Evolutionary conservation across 208 protist species (phyloP), one percentile per base, ranked within the genome.

Genomic region (Phytomonas francai): DNA sequence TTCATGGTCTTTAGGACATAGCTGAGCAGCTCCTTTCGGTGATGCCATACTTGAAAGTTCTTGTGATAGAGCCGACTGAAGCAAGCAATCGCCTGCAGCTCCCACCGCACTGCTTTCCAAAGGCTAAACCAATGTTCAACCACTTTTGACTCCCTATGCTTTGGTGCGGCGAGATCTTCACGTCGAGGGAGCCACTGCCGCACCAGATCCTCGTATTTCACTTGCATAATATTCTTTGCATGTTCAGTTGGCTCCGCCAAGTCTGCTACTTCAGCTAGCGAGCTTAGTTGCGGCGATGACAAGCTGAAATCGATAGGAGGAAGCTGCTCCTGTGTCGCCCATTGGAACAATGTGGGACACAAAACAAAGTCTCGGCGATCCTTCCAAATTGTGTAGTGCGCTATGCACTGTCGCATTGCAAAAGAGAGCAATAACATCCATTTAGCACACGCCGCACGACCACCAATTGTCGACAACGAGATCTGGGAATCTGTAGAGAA

Each of bases 41-140:
- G 88, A 56, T 94, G 83, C 88, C 88, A 94, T 32, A 90, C 79
- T 67, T 94, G 88, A 66, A 92, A 94, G 68, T 92, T 91, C 65
- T 94, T 94, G 45, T 77, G 76, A 67, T 84, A 80, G 29, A 78
- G 54, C 14, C 69, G 68, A 8, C 71, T 77, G 63, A 92, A 84
- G 59, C 72, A 71, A 8, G 61, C 71, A 25, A 79, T 68, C 1
- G 73, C 68, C 4, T 49, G 33, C 33, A 94, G 68, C 70, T 94
- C 85, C 86, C 88, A 94, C 12, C n/a, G 67, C 45, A 92, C 80
- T 7, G 78, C 85, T n/a, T 78, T 65, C 84, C 85, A 92, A 56
- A 88, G 58, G 25, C 73, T 78, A 34, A 70, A 45, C 29, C n/a
- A 57, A 25, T 30, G 28, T 34, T 54, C 59, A 19, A 51, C n/a